Base-by-base conservation (phyloP, 2,329 filamentous ascomycete genomes). In the Aurifilum marmelostoma region DNA sequence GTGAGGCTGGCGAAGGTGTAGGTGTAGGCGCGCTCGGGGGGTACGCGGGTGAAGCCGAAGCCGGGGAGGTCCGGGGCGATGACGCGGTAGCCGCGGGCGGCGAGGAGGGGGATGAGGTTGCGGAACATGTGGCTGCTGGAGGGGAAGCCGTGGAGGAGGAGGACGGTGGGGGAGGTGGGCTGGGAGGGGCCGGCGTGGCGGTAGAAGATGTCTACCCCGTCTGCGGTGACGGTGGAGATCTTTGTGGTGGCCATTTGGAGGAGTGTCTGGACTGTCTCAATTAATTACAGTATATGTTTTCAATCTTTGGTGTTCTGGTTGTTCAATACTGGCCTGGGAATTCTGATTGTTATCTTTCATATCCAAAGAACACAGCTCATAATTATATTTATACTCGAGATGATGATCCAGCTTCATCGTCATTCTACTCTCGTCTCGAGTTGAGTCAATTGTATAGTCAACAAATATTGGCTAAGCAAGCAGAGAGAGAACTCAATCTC, bases 41-140 rank as follows among this genome's bases (percentile, higher is more conserved):
- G 81, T 2, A 83, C 79, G 59, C 79, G 77, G 2, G 87, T 89
- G 77, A 88, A 87, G 65, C 87, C 88, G 72, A 83, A 90, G 18
- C 86, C 86, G 1, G 87, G 88, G 2, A 89, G 79, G 74, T 89
- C 88, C 0, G 87, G 88, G 0, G 87, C 87, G 18, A 89, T 74
- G 56, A 83, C 78, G 27, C 76, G 77, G 72, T 83, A 83, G 43
- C 73, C 72, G 5, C 75, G 74, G 27, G 72, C 65, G 12, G 78
- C 78, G 34, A 84, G 78, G 16, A 79, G 75, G 0, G 81, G 80
- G 24, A 84, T 82, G 11, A 83, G 75, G 72, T 83, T 79, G 71
- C 82, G 80, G 71, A 79, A 84, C 73, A 80, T 78, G 72, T 80
- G 79, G 0, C 80, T 83, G 0, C 81, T 83, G 5, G 78, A 74